Base-by-base conservation (phyloP, 108 stramenopile genomes). In the Skeletonema grethae region DNA sequence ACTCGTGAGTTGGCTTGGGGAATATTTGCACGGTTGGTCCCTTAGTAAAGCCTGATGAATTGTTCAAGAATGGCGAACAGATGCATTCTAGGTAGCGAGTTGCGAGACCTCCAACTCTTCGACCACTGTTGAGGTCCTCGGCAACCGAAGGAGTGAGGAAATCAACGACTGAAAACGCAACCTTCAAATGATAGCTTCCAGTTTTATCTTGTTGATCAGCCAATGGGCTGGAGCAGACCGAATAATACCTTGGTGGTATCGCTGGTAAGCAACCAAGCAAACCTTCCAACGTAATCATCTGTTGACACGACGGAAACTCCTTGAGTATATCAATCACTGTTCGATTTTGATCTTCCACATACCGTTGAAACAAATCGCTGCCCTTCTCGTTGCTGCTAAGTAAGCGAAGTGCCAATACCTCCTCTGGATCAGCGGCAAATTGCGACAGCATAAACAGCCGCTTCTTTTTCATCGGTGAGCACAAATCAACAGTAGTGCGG, bases 121-220 rank as follows among this genome's bases (percentile, higher is more conserved):
- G 83, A 7, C 45, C 46, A 57, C 67, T 67, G 15, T 80, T 87
- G 62, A 57, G 30, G 16, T 74, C 65, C 48, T 61, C 53, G 3
- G 67, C 34, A 18, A 81, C 20, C 7, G 82, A 69, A 13, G 91
- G 90, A 4, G 91, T 92, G 32, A 94, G 25, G 53, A 93, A 96
- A 58, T 93, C 89, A 1, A 98, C 96, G 13, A 98, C 95, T 8
- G 95, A 95, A 82, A 96, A 94, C 18, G 95, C 89, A 53, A 98
- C 69, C 18, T 88, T 87, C 60, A 95, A 64, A 70, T 59, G 41
- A 46, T 48, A 61, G 39, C 45, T 13, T 35, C 31, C 41, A 22
- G 60, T 30, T 10, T 50, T 73, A 50, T n/a, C 38, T 25, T 82
- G 55, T 8, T 55, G 7, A 24, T 82, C 62, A n/a, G 77, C 76